Evolutionary conservation across 2,329 filamentous ascomycete species (phyloP).

Genomic region (Ceratocystis eucalypticola): DNA sequence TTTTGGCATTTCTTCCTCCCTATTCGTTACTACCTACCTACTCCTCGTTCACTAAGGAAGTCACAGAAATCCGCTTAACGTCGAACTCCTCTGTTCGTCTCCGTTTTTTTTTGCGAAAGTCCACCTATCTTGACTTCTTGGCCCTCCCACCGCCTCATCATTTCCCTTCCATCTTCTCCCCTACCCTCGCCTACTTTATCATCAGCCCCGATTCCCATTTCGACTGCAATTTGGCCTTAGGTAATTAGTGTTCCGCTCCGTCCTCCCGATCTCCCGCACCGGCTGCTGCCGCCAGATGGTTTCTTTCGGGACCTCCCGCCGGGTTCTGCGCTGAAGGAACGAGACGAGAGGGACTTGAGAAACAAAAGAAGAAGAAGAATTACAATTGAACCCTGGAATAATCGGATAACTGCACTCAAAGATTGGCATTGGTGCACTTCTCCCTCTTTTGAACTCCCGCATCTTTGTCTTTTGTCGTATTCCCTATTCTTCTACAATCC

Average conservation of each 20-base stretch:
- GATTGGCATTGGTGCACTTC: not conserved
- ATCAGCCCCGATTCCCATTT: not conserved
- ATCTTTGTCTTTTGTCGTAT: not conserved
- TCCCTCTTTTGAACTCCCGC: not conserved
- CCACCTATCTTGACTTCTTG: not conserved
- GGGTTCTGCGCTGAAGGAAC: constrained; percentile 11
- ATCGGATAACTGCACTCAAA: not conserved
- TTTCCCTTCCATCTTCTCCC: not conserved
- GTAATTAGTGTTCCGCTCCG: not conserved
- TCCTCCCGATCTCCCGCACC: not conserved
- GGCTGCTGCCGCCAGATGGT: constrained; percentile 11
- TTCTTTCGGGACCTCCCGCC: constrained; percentile 9
- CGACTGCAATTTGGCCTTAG: not conserved
- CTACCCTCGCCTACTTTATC: not conserved
- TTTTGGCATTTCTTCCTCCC: not conserved
- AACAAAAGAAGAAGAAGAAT: not conserved
- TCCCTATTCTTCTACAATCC: not conserved
- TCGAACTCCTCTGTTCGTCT: not conserved
- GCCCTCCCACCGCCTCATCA: not conserved
- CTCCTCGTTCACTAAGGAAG: not conserved
- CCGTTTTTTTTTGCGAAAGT: not conserved
- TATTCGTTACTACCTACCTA: not conserved
- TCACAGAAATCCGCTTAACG: not conserved
- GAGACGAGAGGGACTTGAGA: not conserved
- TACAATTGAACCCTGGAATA: not conserved